These are phyloP conservation scores for Neurospora sp. DNA, from an alignment of 495 filamentous ascomycete genomes.

Conservation along the genomic window DNA sequence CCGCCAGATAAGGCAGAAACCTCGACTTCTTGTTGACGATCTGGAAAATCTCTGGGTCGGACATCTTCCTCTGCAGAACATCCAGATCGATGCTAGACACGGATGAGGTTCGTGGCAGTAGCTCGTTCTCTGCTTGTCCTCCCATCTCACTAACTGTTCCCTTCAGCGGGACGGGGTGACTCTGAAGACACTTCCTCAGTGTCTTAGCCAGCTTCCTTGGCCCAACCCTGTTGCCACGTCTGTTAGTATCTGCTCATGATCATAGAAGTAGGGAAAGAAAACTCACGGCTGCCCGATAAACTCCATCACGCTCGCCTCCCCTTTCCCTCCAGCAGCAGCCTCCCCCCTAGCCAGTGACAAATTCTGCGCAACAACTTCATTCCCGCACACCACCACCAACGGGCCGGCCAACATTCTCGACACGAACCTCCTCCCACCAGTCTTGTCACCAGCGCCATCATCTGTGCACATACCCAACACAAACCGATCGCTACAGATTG, in stretches of 20 bases:
- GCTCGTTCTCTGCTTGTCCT: too few relatives aligned
- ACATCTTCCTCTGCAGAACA: background rate
- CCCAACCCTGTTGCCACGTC: constrained; percentile 27
- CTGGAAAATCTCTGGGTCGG: background rate
- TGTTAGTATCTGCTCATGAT: background rate
- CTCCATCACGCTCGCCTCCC: constrained; percentile 14
- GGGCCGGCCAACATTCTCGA: background rate
- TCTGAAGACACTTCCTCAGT: constrained; percentile 11
- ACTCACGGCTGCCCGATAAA: constrained; percentile 26
- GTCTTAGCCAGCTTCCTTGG: constrained; percentile 56
- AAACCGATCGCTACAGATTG: background rate
- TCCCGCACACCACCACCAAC: constrained; percentile 11
- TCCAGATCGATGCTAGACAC: background rate
- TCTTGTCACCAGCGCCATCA: background rate
- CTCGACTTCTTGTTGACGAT: background rate
- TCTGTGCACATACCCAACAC: background rate
- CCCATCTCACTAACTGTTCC: background rate
- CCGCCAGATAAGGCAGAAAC: background rate
- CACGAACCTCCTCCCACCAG: background rate
- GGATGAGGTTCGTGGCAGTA: background rate
- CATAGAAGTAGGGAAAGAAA: background rate
- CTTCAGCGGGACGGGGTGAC: background rate
- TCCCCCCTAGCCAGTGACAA: constrained; percentile 3
- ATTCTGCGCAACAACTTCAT: constrained; percentile 19
- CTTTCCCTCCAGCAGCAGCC: constrained; percentile 7